Evolutionary conservation across 2,329 filamentous ascomycete genomes (phyloP), one percentile per base, ranked within the genome.

Genomic region (Alternaria sp.): DNA sequence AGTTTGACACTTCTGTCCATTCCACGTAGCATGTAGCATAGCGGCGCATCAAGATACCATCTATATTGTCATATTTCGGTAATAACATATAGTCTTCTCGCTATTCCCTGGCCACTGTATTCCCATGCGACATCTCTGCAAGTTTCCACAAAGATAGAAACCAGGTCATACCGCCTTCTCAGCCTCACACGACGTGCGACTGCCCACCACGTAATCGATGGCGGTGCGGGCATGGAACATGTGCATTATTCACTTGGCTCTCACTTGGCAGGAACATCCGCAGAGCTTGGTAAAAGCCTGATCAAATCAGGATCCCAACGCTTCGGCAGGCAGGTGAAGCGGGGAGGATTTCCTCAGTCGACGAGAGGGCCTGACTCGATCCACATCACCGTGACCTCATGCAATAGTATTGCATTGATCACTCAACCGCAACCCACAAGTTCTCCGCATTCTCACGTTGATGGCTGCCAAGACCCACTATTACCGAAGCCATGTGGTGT

Each of bases 21-120:
- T 37, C 14, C 28, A 41, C 20, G 14, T 53, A 20, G 49, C 49
- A 21, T 20, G 21, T 23, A n/a, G 20, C 20, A 41, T 53, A 41
- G 49, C 30, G 49, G 49, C 30, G 49, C 49, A 12, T 25, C n/a
- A 37, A 53, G 49, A 53, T 53, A 53, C 49, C 49, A 53, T 53
- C 18, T 53, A 5, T 15, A 7, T 37, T 53, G 3, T 37, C 9
- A 25, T 21, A 23, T 41, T 21, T 37, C 20, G 9, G 49, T 41
- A 37, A 15, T 53, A 25, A 37, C 49, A 41, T 21, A 2, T 6
- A 53, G 0, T 11, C 37, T 18, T 41, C 37, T 41, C 0, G 15
- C n/a, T 41, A 41, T 41, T 41, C 37, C 33, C 9, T 37, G 49
- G n/a, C 15, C 30, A 53, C 49, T n/a, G 28, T 20, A 28, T 15